phyloP scores from a whole-genome alignment of 2,329 filamentous ascomycete species.

The Sporothrix phasma region DNA sequence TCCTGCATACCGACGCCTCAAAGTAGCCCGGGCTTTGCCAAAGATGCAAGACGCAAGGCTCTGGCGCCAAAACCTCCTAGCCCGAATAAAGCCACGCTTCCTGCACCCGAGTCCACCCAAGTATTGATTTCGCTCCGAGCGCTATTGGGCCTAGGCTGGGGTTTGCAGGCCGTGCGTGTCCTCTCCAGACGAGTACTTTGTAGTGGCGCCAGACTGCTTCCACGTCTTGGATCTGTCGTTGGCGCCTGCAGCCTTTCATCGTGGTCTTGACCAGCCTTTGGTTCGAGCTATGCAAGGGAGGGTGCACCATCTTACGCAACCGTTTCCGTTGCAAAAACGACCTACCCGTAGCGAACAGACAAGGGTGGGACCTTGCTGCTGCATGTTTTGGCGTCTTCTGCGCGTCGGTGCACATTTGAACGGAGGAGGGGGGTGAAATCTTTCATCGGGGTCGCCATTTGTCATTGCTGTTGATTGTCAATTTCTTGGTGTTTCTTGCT shows the following conservation, averaged over 20 bases:
- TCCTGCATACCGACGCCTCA: too few relatives aligned
- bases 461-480: not conserved
- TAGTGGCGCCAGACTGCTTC: conserved; percentile 4
- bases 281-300: conserved; percentile 6
- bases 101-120: conserved; percentile 5
- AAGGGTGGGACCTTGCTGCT: not conserved
- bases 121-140: conserved; percentile 12
- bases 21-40: too few relatives aligned
- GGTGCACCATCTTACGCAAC: conserved; percentile 5
- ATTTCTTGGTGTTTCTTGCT: not conserved
- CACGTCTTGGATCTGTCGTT: not conserved
- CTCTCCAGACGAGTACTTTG: not conserved
- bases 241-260: not conserved
- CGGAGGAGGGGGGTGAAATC: conserved; percentile 4
- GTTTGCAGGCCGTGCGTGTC: not conserved
- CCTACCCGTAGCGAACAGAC: not conserved
- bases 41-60: not conserved
- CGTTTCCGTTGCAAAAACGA: not conserved
- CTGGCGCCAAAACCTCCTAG: not conserved
- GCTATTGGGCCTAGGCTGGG: conserved; percentile 15
- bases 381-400: not conserved
- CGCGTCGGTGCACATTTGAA: not conserved
- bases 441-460: not conserved
- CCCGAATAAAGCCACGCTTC: conserved; percentile 3
- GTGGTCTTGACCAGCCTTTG: too few relatives aligned